These are phyloP conservation scores for Zygosaccharomyces pseudorouxii DNA, from an alignment of 805 yeast species.

Conservation along the genomic window DNA sequence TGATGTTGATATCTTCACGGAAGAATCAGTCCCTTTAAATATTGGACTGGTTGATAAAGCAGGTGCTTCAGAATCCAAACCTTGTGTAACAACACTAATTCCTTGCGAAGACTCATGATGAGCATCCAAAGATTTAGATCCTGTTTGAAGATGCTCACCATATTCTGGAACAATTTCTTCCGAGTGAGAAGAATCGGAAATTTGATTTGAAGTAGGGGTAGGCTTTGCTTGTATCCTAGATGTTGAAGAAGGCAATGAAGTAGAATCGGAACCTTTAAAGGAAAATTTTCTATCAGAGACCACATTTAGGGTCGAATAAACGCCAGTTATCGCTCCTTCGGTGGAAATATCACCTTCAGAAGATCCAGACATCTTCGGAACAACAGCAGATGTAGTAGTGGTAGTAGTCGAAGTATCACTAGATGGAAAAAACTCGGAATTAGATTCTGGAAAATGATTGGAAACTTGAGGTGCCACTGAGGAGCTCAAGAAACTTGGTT, in stretches of 20 bases:
- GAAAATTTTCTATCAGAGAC: not conserved
- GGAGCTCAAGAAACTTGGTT: not conserved
- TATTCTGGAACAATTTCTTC: conserved; percentile 8
- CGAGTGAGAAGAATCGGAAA: conserved; percentile 4
- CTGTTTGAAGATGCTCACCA: conserved; percentile 9
- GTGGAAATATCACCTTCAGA: not conserved
- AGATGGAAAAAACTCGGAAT: not conserved
- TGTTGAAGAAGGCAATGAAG: not conserved
- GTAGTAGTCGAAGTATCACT: not conserved
- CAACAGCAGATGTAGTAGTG: not conserved
- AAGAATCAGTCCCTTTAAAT: not conserved
- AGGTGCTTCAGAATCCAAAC: not conserved
- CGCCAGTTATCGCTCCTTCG: not conserved
- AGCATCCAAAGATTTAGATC: not conserved
- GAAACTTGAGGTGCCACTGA: not conserved
- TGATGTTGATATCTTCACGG: not conserved
- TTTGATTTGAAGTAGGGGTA: conserved; percentile 9
- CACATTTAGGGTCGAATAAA: not conserved
- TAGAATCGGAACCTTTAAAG: not conserved
- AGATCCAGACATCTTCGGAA: not conserved
- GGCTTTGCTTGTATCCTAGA: not conserved
- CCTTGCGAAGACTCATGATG: not conserved
- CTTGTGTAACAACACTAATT: not conserved
- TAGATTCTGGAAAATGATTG: not conserved
- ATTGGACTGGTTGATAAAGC: not conserved